Evolutionary conservation across 768 basidiomycete species (phyloP), one percentile per base, ranked within the genome.

Genomic region (Phaffia tasmanica): DNA sequence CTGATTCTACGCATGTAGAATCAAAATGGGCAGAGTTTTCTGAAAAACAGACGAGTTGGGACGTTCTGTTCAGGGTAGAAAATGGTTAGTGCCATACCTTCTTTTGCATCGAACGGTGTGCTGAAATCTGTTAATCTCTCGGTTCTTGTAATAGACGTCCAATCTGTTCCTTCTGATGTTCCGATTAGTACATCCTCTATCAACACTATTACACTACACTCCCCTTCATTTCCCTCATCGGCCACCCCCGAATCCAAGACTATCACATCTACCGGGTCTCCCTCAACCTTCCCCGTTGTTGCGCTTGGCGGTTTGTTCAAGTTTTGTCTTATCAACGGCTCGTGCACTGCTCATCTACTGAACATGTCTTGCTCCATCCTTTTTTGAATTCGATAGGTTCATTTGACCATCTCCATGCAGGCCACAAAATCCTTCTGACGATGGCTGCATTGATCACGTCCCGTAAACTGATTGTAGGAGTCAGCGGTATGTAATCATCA

Each of bases 331-430:
- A 49, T 9, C 47, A 2, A 29, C 49, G 47, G 59, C 3, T 18
- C n/a, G 49, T 29, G 19, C 8, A 5, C 49, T 53, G 18, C 18
- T 21, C 14, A 14, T 42, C 3, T 15, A 54, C 53, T 54, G 8
- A 54, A n/a, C 8, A 18, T 8, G 16, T 27, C n/a, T 27, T 27
- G 23, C 46, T 49, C 15, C 27, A 4, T 60, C 23, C 18, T 18
- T 49, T 30, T 47, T 65, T 23, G 35, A 47, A 35, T n/a, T n/a
- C 25, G 11, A 42, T 25, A 69, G 67, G 95, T 0, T 98, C 95
- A 0, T 98, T 98, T 76, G 95, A 99, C 77, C 95, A 98, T 75
- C 83, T 99, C 19, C 95, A 99, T 74, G 84, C 91, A 3, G 95
- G 94, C 0, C 95, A 99, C 79, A 95, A 95, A 77, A 93, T 99